These are phyloP conservation scores for Trichoderma arundinaceum DNA, from an alignment of 2,329 filamentous ascomycete species.

Conservation along the genomic window DNA sequence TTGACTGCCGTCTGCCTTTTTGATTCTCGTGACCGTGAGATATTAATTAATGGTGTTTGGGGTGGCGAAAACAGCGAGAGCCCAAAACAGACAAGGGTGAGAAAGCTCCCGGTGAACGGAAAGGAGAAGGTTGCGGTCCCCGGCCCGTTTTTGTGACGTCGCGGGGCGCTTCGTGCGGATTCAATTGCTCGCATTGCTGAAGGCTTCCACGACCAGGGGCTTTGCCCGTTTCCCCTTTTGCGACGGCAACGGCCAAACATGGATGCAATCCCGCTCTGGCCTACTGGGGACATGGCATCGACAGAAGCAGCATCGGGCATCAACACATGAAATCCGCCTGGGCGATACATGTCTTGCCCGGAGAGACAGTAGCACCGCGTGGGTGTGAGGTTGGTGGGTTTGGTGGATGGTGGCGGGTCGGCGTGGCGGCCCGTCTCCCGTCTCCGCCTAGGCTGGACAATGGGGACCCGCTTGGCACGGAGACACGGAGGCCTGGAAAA, in stretches of 20 bases:
- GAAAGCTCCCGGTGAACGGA: neutral
- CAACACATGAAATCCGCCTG: neutral
- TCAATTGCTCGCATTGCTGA: constrained; percentile 11
- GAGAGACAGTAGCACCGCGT: neutral
- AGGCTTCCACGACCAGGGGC: neutral
- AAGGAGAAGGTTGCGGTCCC: neutral
- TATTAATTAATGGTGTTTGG: constrained; percentile 7
- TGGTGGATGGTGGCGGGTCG: constrained; percentile 7
- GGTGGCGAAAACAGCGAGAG: constrained; percentile 12
- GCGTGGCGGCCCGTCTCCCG: constrained; percentile 24
- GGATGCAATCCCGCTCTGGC: neutral
- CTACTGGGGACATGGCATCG: neutral
- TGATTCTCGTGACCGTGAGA: constrained; percentile 15
- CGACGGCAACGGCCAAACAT: neutral
- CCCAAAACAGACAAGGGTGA: neutral
- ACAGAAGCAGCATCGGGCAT: constrained; percentile 3
- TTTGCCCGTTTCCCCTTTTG: neutral
- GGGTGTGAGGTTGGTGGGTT: neutral
- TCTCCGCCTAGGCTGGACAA: constrained; percentile 1
- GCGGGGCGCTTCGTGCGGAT: neutral
- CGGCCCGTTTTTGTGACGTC: constrained; percentile 7
- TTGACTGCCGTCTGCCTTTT: neutral
- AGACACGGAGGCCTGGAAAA: neutral
- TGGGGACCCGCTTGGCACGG: constrained; percentile 1
- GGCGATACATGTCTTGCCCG: neutral